Conservation (phyloP, 305 asterid genomes). For the Petunia hybrid region DNA sequence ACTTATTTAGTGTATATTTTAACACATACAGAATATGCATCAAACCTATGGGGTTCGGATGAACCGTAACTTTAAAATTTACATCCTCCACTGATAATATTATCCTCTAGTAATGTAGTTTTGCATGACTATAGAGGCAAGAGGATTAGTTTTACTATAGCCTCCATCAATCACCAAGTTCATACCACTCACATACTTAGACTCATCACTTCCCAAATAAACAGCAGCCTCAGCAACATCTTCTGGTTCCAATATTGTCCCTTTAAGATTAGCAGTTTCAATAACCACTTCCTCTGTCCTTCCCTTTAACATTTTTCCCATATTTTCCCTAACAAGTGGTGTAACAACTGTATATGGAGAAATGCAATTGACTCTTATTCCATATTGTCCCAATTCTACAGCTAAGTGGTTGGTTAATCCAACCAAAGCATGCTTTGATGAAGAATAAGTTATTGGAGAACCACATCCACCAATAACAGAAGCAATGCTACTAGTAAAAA, state of each 20-base stretch:
- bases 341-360: constrained; percentile 38
- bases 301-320: constrained; percentile 29
- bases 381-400: constrained; percentile 39
- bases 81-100: no score
- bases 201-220: constrained; percentile 37
- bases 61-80: no score
- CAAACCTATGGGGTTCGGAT: no score
- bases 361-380: constrained; percentile 41
- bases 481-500: constrained; percentile 30
- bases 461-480: background rate
- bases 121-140: constrained; percentile 23
- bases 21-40: no score
- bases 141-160: constrained; percentile 28
- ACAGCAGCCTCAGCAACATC: constrained; percentile 39
- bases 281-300: background rate
- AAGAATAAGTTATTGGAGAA: background rate
- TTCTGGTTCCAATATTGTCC: background rate
- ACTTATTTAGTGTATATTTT: no score
- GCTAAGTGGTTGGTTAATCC: constrained; percentile 34
- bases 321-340: constrained; percentile 8
- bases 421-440: constrained; percentile 37
- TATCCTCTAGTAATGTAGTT: background rate
- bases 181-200: constrained; percentile 36
- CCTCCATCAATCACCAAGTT: constrained; percentile 40
- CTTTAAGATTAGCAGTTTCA: constrained; percentile 32